phyloP scores from a whole-genome alignment of 805 yeast species.

The Saturnispora halmiae region DNA sequence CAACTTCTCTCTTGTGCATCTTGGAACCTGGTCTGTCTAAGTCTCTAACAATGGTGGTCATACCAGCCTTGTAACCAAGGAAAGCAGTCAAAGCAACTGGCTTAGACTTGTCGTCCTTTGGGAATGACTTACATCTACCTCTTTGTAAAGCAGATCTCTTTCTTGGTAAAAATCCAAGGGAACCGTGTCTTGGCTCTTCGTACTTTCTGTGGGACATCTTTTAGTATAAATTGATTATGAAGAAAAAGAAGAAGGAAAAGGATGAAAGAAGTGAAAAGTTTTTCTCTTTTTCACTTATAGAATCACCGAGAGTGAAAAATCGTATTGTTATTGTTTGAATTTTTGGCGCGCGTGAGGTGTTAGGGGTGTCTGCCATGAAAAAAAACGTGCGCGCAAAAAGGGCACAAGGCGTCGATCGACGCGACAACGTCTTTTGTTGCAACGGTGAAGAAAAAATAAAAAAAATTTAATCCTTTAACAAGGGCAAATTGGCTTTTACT shows the following conservation, averaged over 20 bases:
- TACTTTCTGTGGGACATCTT: conserved; percentile 99
- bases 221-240: conserved; percentile 7
- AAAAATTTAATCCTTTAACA: neutral
- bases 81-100: conserved; percentile 98
- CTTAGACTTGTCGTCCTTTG: conserved; percentile 95
- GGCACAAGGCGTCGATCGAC: too few relatives aligned
- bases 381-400: neutral
- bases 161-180: conserved; percentile 99
- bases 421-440: too few relatives aligned
- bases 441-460: too few relatives aligned
- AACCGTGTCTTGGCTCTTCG: conserved; percentile 99
- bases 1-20: conserved; percentile 99
- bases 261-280: too few relatives aligned
- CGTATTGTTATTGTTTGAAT: too few relatives aligned
- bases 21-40: conserved; percentile 99
- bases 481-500: neutral
- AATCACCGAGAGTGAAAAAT: too few relatives aligned
- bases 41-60: conserved; percentile 99
- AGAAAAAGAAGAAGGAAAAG: neutral
- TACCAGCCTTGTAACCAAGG: conserved; percentile 99
- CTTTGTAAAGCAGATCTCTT: conserved; percentile 98
- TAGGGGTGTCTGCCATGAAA: conserved; percentile 4
- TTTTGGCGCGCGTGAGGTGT: conserved; percentile 8
- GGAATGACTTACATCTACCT: conserved; percentile 99
- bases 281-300: neutral